These are phyloP conservation scores for Ajuga reptans DNA, from an alignment of 305 asterid species.

Conservation along the genomic window DNA sequence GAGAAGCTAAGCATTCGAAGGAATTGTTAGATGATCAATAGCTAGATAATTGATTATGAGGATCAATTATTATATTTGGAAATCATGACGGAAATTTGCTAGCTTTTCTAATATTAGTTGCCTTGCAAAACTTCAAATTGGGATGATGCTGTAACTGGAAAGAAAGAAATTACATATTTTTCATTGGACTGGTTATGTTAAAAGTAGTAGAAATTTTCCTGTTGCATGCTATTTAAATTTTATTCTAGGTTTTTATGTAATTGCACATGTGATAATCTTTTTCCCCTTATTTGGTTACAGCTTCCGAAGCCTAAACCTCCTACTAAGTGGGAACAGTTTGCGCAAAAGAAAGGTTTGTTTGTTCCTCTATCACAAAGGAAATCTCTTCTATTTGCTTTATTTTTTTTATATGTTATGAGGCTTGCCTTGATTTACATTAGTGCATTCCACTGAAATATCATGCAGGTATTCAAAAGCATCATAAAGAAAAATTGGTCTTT, in stretches of 20 bases:
- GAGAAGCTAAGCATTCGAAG: background rate
- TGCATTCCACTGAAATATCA: constrained; percentile 13
- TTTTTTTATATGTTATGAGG: background rate
- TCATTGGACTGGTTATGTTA: background rate
- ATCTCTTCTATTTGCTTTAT: constrained; percentile 7
- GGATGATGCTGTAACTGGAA: background rate
- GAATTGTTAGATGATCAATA: background rate
- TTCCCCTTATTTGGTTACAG: constrained; percentile 35
- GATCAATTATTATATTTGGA: background rate
- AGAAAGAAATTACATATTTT: background rate
- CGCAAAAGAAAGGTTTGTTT: constrained; percentile 71
- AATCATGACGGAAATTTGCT: background rate
- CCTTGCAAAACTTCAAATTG: background rate
- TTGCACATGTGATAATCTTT: background rate
- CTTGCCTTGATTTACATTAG: constrained; percentile 2
- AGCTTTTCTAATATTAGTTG: background rate
- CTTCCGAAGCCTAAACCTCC: constrained; percentile 91
- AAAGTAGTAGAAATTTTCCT: background rate
- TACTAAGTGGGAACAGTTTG: constrained; percentile 90
- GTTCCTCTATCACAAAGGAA: background rate
- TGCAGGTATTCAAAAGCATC: constrained; percentile 61
- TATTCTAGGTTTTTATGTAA: background rate
- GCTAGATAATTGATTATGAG: background rate
- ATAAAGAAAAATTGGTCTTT: constrained; percentile 72
- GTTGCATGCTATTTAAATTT: background rate